These are phyloP conservation scores for Chlamydomonas sp. DNA, from an alignment of 139 green algal species.

Conservation along the genomic window DNA sequence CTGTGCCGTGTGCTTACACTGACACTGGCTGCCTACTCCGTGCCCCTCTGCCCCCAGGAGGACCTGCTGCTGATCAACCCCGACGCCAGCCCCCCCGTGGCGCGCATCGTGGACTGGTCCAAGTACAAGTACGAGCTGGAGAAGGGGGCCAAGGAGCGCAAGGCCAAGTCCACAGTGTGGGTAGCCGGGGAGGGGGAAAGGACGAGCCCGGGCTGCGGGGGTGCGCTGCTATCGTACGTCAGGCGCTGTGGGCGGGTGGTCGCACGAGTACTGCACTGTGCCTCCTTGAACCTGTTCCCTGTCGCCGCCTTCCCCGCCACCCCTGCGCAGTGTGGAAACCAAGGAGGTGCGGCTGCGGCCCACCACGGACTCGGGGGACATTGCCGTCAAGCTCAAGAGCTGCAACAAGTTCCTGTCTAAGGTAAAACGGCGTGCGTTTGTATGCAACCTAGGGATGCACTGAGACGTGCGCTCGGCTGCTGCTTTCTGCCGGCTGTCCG, in stretches of 20 bases:
- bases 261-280: not conserved
- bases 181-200: not conserved
- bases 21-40: no score
- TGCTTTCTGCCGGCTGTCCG: not conserved
- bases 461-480: not conserved
- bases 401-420: constrained; percentile 56
- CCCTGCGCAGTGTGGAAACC: constrained; percentile 39
- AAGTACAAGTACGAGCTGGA: constrained; percentile 67
- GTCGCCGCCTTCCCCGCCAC: not conserved
- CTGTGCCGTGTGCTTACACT: not conserved
- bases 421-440: not conserved
- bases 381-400: constrained; percentile 49
- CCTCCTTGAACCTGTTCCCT: not conserved
- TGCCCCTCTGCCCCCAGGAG: not conserved
- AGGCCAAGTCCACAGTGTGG: constrained; percentile 41
- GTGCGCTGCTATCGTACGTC: not conserved
- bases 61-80: constrained; percentile 55
- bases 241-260: not conserved
- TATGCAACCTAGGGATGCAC: not conserved
- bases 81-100: constrained; percentile 42
- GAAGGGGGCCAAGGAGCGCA: constrained; percentile 42
- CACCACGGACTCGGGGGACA: constrained; percentile 49
- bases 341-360: constrained; percentile 59
- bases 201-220: not conserved
- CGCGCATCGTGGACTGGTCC: constrained; percentile 52